A percentile compares a stretch with the other conserved stretches of the same genome.
phyloP scores from a whole-genome alignment of 768 basidiomycete genomes.

The Pholiota microspora region DNA sequence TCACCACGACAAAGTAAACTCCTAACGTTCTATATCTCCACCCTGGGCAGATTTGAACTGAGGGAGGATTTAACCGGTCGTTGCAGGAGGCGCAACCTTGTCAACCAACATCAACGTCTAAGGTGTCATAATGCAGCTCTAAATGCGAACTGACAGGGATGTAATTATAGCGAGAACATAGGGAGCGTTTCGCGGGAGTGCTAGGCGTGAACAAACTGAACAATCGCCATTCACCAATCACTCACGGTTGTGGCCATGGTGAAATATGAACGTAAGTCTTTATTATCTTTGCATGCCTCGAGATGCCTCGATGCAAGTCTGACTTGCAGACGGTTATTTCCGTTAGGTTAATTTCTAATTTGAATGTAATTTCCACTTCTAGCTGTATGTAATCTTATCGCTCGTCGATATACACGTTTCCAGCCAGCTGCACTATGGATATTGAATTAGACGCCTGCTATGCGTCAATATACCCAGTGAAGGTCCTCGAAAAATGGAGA shows the following conservation, averaged over 20 bases:
- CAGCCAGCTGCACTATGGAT: not conserved
- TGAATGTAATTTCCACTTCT: not conserved
- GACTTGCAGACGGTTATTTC: not conserved
- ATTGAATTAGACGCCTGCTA: not conserved
- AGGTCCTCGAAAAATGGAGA: not conserved
- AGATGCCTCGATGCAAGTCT: not conserved
- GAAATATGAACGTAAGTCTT: not conserved
- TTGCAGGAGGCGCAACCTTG: conserved; percentile 12
- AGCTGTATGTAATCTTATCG: not conserved
- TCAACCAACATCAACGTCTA: conserved; percentile 6
- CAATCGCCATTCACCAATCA: conserved; percentile 3
- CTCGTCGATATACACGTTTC: not conserved
- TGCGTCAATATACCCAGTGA: not conserved
- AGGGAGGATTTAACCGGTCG: conserved; percentile 10
- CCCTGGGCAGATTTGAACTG: not conserved
- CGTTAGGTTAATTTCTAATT: not conserved
- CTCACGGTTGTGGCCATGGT: not conserved
- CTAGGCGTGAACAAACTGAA: conserved; percentile 8
- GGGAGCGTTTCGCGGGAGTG: conserved; percentile 21
- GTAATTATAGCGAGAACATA: conserved; percentile 13
- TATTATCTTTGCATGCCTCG: not conserved
- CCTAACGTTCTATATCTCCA: not conserved
- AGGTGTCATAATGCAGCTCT: conserved; percentile 11
- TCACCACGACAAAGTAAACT: not conserved
- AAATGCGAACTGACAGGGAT: conserved; percentile 12